A percentile compares a stretch with the other conserved stretches of the same genome.
Conservation (phyloP, 1,139 yeast species). For the Sporopachydermia cereana region DNA sequence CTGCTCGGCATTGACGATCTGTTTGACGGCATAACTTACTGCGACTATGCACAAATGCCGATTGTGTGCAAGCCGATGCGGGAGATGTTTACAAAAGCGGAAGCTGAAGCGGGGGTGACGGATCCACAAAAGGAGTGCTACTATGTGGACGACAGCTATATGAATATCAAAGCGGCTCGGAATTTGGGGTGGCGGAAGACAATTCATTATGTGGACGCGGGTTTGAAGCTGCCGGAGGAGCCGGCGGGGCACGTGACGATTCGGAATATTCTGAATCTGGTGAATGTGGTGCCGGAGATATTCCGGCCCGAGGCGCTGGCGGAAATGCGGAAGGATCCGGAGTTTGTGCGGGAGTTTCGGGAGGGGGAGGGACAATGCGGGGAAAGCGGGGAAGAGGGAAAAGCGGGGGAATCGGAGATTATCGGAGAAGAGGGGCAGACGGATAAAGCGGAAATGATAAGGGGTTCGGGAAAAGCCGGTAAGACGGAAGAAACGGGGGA, state of each 20-base stretch:
- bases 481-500: no score
- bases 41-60: constrained; percentile 64
- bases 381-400: not conserved
- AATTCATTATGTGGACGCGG: constrained; percentile 46
- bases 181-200: constrained; percentile 41
- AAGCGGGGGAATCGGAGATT: no score
- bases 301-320: constrained; percentile 18
- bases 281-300: constrained; percentile 36
- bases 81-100: constrained; percentile 42
- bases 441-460: no score
- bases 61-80: constrained; percentile 82
- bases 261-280: constrained; percentile 36
- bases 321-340: constrained; percentile 3
- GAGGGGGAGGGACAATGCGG: not conserved
- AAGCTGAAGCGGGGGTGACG: constrained; percentile 47
- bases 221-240: constrained; percentile 25
- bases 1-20: constrained; percentile 79
- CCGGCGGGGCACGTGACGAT: constrained; percentile 34
- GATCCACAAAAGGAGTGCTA: constrained; percentile 34
- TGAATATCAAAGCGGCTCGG: constrained; percentile 29
- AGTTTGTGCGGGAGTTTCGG: not conserved
- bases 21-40: constrained; percentile 87
- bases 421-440: no score
- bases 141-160: constrained; percentile 69
- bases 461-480: no score